Base-by-base conservation (phyloP, 129 eudicot species). In the Glebionis coronaria region DNA sequence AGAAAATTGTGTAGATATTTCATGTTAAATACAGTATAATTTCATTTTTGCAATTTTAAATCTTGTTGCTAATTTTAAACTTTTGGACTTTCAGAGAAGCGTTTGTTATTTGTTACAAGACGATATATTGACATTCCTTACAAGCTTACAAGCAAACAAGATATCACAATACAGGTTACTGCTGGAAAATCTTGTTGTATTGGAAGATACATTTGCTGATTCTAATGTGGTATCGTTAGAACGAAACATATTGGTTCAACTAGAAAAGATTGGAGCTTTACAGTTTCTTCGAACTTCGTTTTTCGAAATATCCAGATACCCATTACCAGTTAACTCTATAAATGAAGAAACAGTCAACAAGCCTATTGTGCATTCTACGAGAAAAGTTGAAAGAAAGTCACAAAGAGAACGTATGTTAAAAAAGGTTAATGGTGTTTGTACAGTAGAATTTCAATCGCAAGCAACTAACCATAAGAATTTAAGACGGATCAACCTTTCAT, bases 181-280 rank as follows among this genome's bases (percentile, higher is more conserved):
- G 61, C 73, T 91, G 88, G 78, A 85, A 70, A 85, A 83, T 83
- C 86, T 91, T 59, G 75, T 75, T 79, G 61, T 58, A 45, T 77
- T 91, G 78, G 97, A 91, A 73, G 68, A 80, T 20, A 79, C 84
- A 31, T 79, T 88, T 73, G 65, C 81, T 29, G 87, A 83, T 79
- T 83, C 90, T 27, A 79, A 85, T 35, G 76, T 65, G 71, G 67
- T 67, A 74, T 75, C 71, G 62, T 50, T 91, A 79, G 96, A 91
- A 74, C 78, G 66, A 31, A 87, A 91, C 70, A 91, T 91, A 75
- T 70, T 88, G 67, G 76, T 71, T 46, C 97, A 88, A 62, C 62
- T 91, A 82, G 90, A 80, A 73, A 83, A 88, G 79, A 82, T 91
- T 35, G 97, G 97, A 55, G 97, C 97, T 82, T 81, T 85, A 27